A percentile compares a stretch with the other conserved stretches of the same genome.
Conservation (phyloP, 495 filamentous ascomycete genomes). For the Collariella sp. region DNA sequence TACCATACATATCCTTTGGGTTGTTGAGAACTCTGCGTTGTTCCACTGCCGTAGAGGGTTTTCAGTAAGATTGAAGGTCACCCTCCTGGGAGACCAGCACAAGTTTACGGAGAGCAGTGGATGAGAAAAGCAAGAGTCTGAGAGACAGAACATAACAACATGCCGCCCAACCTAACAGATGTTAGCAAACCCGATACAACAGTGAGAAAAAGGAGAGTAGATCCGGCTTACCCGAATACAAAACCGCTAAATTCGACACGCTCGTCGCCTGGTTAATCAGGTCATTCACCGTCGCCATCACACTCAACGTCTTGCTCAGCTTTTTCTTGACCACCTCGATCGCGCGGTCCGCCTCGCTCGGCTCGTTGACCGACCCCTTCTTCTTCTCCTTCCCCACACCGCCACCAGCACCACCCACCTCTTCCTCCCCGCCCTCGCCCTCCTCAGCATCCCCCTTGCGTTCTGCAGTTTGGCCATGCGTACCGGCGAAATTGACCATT, state of each 20-base stretch:
- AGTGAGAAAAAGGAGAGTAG: neutral
- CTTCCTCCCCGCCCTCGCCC: constrained; percentile 23
- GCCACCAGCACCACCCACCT: constrained; percentile 9
- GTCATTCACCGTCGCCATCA: constrained; percentile 90
- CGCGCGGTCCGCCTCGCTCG: constrained; percentile 85
- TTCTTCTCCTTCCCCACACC: neutral
- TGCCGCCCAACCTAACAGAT: constrained; percentile 52
- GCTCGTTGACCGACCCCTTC: constrained; percentile 49
- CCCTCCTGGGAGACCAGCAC: no score
- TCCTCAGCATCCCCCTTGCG: constrained; percentile 32
- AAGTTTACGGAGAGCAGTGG: no score
- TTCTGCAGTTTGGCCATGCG: constrained; percentile 58
- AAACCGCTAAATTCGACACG: constrained; percentile 81
- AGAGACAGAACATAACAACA: constrained; percentile 57
- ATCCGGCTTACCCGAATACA: constrained; percentile 68
- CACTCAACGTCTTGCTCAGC: constrained; percentile 83
- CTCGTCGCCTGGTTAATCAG: constrained; percentile 92
- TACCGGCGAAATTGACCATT: constrained; percentile 87
- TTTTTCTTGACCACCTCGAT: constrained; percentile 92
- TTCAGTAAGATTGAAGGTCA: no score
- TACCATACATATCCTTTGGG: neutral
- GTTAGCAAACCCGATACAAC: neutral
- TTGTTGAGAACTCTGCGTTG: no score
- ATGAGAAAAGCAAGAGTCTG: no score
- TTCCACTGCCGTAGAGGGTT: no score